Percentiles rank a stretch among this genome's conserved stretches.
Conservation (phyloP, 805 yeast genomes). For the Teunomyces atbi region DNA sequence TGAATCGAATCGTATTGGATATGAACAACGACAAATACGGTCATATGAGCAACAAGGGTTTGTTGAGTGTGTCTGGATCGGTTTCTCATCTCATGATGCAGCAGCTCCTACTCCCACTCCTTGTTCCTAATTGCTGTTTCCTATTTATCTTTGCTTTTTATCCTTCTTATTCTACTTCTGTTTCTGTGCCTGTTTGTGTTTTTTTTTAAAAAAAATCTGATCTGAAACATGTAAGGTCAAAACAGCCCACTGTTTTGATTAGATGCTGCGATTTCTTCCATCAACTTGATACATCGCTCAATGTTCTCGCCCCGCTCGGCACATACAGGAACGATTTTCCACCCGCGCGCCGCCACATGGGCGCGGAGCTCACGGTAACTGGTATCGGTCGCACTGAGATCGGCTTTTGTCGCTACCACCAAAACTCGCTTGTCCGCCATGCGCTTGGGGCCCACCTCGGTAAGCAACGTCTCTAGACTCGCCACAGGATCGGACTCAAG, state of each 20-base stretch:
- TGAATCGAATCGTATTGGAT: background rate
- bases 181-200: background rate
- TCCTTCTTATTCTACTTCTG: background rate
- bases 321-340: constrained; percentile 84
- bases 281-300: constrained; percentile 63
- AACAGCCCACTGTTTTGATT: background rate
- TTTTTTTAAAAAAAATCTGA: background rate
- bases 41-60: background rate
- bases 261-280: constrained; percentile 56
- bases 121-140: no score
- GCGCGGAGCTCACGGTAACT: constrained; percentile 46
- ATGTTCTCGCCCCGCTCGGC: constrained; percentile 73
- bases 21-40: background rate
- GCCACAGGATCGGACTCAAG: constrained; percentile 65
- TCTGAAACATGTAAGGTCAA: background rate
- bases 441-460: constrained; percentile 70
- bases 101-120: no score
- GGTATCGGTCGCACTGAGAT: constrained; percentile 53
- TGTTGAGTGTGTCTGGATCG: background rate
- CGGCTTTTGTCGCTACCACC: constrained; percentile 94
- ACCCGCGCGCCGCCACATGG: constrained; percentile 41
- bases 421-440: constrained; percentile 60
- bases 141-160: background rate
- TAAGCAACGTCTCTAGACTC: constrained; percentile 61
- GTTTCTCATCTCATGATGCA: no score